phyloP scores from a whole-genome alignment of 805 yeast genomes.

The Tetrapisispora arboricola region DNA sequence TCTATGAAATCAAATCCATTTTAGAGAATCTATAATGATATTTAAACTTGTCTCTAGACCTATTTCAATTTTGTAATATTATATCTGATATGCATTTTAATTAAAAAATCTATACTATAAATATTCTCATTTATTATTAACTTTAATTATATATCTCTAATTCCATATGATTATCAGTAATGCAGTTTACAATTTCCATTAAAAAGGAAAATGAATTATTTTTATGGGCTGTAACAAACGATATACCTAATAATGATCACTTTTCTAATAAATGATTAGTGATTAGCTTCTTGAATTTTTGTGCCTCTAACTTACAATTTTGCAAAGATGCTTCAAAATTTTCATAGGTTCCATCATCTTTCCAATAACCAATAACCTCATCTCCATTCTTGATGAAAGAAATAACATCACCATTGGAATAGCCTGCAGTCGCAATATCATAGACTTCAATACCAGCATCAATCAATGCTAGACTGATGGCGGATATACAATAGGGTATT shows the following conservation, averaged over 20 bases:
- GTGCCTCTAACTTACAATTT: conserved; percentile 32
- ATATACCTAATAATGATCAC: neutral
- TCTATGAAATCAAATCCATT: conserved; percentile 22
- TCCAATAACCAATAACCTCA: conserved; percentile 54
- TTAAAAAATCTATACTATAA: neutral
- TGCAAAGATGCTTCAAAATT: conserved; percentile 26
- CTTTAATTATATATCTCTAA: neutral
- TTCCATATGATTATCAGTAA: neutral
- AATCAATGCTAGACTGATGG: conserved; percentile 60
- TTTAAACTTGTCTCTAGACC: neutral
- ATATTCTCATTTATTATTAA: neutral
- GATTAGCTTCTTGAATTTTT: conserved; percentile 15
- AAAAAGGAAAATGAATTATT: too few relatives aligned
- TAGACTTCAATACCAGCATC: conserved; percentile 77
- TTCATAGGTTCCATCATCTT: conserved; percentile 28
- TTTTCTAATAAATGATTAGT: conserved; percentile 12
- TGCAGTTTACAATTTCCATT: neutral
- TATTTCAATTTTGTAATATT: conserved; percentile 1
- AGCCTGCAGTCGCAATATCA: conserved; percentile 66
- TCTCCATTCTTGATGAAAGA: conserved; percentile 46
- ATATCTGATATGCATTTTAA: neutral
- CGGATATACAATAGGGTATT: conserved; percentile 30
- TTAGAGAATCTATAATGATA: conserved; percentile 13
- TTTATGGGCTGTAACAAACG: neutral
- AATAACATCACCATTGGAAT: conserved; percentile 34